Percentiles rank a stretch among this genome's conserved stretches.
These are phyloP conservation scores for Silene noctiflora DNA, from an alignment of 179 eudicot genomes.

Conservation along the genomic window DNA sequence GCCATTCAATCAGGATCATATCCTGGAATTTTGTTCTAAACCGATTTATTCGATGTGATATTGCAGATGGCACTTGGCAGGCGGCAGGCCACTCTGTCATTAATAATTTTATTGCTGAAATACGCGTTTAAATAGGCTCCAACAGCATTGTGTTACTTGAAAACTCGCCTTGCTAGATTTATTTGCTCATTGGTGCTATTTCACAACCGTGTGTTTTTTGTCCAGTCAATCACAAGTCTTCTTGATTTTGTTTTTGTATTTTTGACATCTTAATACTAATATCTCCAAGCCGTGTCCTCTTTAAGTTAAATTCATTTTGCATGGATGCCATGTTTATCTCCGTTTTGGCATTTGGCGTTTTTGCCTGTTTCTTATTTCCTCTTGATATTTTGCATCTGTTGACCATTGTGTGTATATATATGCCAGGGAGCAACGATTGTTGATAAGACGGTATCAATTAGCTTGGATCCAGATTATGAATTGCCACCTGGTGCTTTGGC, in stretches of 20 bases:
- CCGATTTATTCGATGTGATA: background rate
- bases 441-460: constrained; percentile 17
- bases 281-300: background rate
- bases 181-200: background rate
- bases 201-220: background rate
- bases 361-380: background rate
- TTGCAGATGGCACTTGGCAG: background rate
- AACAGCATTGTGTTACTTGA: background rate
- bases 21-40: background rate
- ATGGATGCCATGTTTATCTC: background rate
- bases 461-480: constrained; percentile 15
- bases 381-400: background rate
- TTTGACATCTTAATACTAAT: background rate
- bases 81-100: background rate
- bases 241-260: background rate
- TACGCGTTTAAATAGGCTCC: background rate
- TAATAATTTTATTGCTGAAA: background rate
- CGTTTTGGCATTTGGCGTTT: background rate
- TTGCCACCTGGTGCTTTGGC: constrained; percentile 20
- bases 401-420: background rate
- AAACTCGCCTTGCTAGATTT: background rate
- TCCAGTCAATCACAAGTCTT: background rate
- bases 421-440: constrained; percentile 19
- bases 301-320: background rate
- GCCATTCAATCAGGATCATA: background rate